Base-by-base conservation (phyloP, 805 yeast genomes). In the Lachancea sp. region DNA sequence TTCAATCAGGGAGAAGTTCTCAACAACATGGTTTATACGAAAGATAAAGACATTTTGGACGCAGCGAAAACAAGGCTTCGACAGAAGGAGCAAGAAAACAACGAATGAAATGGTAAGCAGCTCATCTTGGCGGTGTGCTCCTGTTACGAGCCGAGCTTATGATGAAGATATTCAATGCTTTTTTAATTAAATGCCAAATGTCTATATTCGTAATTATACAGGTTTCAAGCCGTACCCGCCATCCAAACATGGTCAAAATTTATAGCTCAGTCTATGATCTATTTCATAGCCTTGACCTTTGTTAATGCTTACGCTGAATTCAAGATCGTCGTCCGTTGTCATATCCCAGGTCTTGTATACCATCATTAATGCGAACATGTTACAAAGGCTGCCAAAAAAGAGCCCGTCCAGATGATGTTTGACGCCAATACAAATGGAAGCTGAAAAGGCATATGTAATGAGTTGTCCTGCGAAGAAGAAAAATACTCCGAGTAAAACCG, bases 311-410 rank as follows among this genome's bases (percentile, higher is more conserved):
- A 86, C 92, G 36, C 87, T 77, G 62, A 90, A 92, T 64, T 90
- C 98, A 52, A 90, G 77, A 60, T 92, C 97, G 55, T 90, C 97
- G 42, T 80, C 78, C 9, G 97, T 92, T 38, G 90, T 81, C 74
- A 89, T 87, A 56, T 89, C 97, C 96, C 97, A 90, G 51, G 79
- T 86, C 64, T 92, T 89, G 69, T 88, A 90, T 38, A 90, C 71
- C 97, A 92, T 90, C 95, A 92, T 88, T 41, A 83, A 66, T 3
- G 95, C 74, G 54, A 87, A 83, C 36, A 87, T 58, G 57, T 86
- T 86, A 56, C 95, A 76, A 25, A 87, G 54, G 19, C 92, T 75
- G 23, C 87, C 92, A 55, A 89, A 86, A 55, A 90, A 82, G 22
- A 87, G 62, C 1, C 97, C 97, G 56, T 90, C 98, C 17, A 87